phyloP scores from a whole-genome alignment of 345 rosid species.

The Gynandropsis gynandra region DNA sequence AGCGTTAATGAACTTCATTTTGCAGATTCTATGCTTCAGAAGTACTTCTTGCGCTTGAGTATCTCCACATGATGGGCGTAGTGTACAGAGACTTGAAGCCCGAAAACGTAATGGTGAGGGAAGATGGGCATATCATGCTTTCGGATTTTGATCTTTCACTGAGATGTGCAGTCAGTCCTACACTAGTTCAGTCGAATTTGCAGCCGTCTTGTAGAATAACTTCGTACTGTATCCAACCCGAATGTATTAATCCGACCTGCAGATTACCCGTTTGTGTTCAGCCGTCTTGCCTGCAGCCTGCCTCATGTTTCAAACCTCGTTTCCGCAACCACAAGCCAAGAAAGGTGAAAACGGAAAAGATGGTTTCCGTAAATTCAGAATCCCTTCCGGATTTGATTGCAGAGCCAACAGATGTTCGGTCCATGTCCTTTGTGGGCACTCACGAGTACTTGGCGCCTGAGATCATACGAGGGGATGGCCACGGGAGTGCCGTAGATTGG shows the following conservation, averaged over 20 bases:
- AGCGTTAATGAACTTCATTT: too few relatives aligned
- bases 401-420: slow-evolving; percentile 69
- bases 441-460: slow-evolving; percentile 83
- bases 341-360: slow-evolving; percentile 40
- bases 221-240: slow-evolving; percentile 61
- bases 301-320: slow-evolving; percentile 73
- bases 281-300: slow-evolving; percentile 66
- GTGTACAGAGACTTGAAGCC: slow-evolving; percentile 82
- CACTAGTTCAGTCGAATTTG: slow-evolving; percentile 45
- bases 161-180: slow-evolving; percentile 53
- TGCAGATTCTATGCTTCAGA: slow-evolving; percentile 75
- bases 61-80: slow-evolving; percentile 85
- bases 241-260: slow-evolving; percentile 62
- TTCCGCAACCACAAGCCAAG: slow-evolving; percentile 40
- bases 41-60: slow-evolving; percentile 74
- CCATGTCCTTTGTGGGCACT: slow-evolving; percentile 83
- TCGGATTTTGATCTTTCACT: slow-evolving; percentile 71
- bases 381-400: slow-evolving; percentile 58
- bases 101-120: slow-evolving; percentile 79
- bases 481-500: slow-evolving; percentile 87
- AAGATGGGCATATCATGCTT: slow-evolving; percentile 84
- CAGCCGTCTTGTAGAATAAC: slow-evolving; percentile 44
- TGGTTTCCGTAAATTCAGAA: slow-evolving; percentile 26
- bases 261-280: slow-evolving; percentile 51
- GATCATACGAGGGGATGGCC: slow-evolving; percentile 85